Evolutionary conservation across 1,139 yeast species (phyloP), one percentile per base, ranked within the genome.

Genomic region (Williopsis jadinii): DNA sequence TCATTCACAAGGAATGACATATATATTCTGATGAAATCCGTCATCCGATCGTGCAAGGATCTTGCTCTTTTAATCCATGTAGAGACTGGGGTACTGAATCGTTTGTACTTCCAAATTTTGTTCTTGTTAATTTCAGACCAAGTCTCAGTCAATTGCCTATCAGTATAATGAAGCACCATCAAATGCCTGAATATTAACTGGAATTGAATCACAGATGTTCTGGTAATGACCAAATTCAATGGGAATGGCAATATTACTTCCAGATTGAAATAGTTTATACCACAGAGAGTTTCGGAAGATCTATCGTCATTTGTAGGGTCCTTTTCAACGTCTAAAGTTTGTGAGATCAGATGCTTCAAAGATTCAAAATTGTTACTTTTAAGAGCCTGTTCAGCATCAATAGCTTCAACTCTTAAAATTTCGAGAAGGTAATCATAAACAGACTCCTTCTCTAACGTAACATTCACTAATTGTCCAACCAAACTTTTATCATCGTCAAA

Each of bases 161-260:
- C 79, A 10, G 84, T 68, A 53, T 77, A 80, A 47, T 79, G 80
- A 19, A 87, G 59, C 32, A 80, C 71, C 28, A 82, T 62, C 35
- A 85, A 67, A 50, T 85, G 80, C 49, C 96, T 77, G 54, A 85
- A 87, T 43, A 88, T 64, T 29, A 87, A 67, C 59, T 90, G 96
- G 55, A 84, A 88, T 46, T 94, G 88, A 38, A 80, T 73, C 30
- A 87, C 69, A 28, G 83, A 77, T 35, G 86, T 82, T 45, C 81
- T 75, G 26, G 84, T 78, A 3, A 88, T 64, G 1, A 92, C 69
- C 32, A 90, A 67, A 49, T 88, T 87, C 37, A 88, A 63, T 0
- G 99, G 99, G 56, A 87, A 94, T 8, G 97, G 96, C 15, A 90
- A 67, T 27, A 72, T 67, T 30, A 86, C 60, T 41, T 85, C 84